Base-by-base conservation (phyloP, 257 asterid genomes). In the Gentiana dahurica region DNA sequence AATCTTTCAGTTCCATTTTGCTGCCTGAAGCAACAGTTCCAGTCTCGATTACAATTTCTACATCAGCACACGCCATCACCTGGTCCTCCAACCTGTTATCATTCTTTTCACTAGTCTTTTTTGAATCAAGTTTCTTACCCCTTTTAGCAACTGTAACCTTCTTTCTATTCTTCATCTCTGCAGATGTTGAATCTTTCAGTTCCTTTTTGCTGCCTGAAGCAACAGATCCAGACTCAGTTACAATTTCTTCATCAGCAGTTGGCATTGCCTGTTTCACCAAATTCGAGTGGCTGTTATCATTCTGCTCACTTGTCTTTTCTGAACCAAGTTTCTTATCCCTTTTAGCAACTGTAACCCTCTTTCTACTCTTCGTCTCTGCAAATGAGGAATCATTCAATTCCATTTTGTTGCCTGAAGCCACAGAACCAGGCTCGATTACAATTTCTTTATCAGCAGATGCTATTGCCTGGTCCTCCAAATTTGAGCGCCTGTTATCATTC, bases 211-310 rank as follows among this genome's bases (percentile, higher is more conserved):
- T 67, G 60, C 36, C 63, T 12, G 33, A 45, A 43, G 15, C 65
- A 46, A 50, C 71, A 67, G 71, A 67, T 51, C 73, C 45, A 58
- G 73, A 51, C 58, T 52, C 72, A 52, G 54, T 63, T 46, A 61
- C 53, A 61, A 64, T 59, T 32, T 68, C 62, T 33, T 48, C 50
- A 13, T 34, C 24, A 44, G 65, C 3, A 38, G 36, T 47, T 43
- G 33, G 56, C 52, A 61, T 65, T 56, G 69, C 69, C 71, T 0
- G 73, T 54, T 65, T 68, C 78, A 64, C 66, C 53, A 41, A 4
- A 41, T 41, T 41, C 9, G 46, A 41, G 9, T 10, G 6, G 10
- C 44, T 39, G 44, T 41, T 41, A 10, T 41, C 46, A 41, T 5
- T 4, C 46, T 41, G 46, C 9, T 41, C 5, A 10, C 46, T 41